Evolutionary conservation across 306 rosid genomes (phyloP), one percentile per base, ranked within the genome.

Genomic region (Rosa chinensis): DNA sequence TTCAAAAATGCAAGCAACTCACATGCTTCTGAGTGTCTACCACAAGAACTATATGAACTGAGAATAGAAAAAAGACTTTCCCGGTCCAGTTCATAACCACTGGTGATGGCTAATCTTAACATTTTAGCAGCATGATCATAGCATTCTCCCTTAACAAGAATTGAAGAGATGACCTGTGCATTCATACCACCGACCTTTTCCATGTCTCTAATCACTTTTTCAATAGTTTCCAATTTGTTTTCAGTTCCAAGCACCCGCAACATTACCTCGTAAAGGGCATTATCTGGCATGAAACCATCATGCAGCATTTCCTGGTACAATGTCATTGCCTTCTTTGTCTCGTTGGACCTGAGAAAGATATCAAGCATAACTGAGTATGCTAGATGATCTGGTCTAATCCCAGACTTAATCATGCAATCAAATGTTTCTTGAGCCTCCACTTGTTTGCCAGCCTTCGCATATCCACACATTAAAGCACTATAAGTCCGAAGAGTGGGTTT

Each of bases 331-430:
- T 87, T 91, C 75, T 80, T 86, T 58, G 82, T 83, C 83, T 94
- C 99, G 81, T 92, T 92, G 84, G 82, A 90, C 84, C 95, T 88
- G 87, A 94, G 66, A 79, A 87, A 88, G 80, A 87, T 79, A 89
- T 94, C 97, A 84, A 92, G 86, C 95, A 92, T 91, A 70, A 94
- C 93, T 11, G 95, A 94, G 84, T 87, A 94, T 1, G 95, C 97
- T 52, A 92, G 87, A 81, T 70, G 61, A 83, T 94, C 99, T 8
- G 97, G 89, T 87, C 85, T 89, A 73, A 91, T 92, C 80, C 97
- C 97, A 64, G 97, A 88, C 75, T 82, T 83, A 79, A 86, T 83
- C 99, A 94, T 94, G 86, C 87, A 79, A 59, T 89, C 85, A 85
- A 88, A 94, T 11, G 95, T 92, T 77, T 89, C 93, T 73, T 91